These are phyloP conservation scores for Eleusine coracana DNA, from an alignment of 176 grass and related monocot genomes.

Conservation along the genomic window DNA sequence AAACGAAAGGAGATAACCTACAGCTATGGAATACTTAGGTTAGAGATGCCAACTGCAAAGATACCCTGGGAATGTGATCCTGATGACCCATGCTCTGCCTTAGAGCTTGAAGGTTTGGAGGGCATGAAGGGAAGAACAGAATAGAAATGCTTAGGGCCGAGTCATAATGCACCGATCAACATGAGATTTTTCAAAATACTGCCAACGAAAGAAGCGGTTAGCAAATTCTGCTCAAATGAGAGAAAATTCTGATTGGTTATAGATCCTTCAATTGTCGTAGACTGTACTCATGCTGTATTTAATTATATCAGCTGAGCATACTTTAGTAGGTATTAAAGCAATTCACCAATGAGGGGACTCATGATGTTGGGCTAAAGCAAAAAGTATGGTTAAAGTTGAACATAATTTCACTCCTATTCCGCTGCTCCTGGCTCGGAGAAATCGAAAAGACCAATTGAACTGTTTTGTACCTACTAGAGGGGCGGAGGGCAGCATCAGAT, in stretches of 20 bases:
- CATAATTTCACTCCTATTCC: neutral
- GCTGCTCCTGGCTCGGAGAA: neutral
- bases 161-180: neutral
- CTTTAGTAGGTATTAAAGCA: neutral
- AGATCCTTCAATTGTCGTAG: neutral
- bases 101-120: neutral
- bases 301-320: neutral
- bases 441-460: neutral
- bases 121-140: neutral
- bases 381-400: neutral
- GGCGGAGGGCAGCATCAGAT: neutral
- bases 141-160: neutral
- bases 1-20: neutral
- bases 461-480: neutral
- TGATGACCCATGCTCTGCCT: neutral
- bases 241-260: neutral
- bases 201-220: neutral
- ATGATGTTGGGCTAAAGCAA: neutral
- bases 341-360: neutral
- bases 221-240: neutral
- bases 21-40: neutral
- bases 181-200: neutral
- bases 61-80: neutral
- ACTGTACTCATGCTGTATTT: neutral
- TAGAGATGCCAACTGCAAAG: neutral